Evolutionary conservation across 2,329 filamentous ascomycete species (phyloP), one percentile per base, ranked within the genome.

Genomic region (Cercospora sp.): DNA sequence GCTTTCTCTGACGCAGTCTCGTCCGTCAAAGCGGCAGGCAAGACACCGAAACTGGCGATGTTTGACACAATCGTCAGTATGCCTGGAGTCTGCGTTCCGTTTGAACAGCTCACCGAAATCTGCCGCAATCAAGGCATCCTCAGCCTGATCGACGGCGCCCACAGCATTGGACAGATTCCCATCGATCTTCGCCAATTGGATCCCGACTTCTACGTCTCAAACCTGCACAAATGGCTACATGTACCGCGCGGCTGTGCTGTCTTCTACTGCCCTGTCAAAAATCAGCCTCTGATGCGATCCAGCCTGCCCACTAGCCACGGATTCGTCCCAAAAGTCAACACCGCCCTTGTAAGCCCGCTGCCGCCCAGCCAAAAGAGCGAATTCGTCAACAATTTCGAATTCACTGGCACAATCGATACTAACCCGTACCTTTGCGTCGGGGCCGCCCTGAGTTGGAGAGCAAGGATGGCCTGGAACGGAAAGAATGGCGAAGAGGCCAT

Each of bases 151-250:
- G 94, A 98, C 77, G 94, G 87, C 16, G 94, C 94, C 0, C 94
- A 98, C 79, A 90, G 90, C 1, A 81, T 96, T 26, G 94, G 94
- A 1, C 90, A 95, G 79, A 84, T 97, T 7, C 83, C 86, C 0
- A 79, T 97, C 7, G 87, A 96, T 78, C 80, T 97, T 13, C 71
- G 77, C 0, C 78, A 80, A 3, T 81, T 93, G 2, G 87, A 93
- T 70, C 89, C 93, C 0, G 94, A 97, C 79, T 97, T 96, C 81
- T 92, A 96, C 75, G 86, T 94, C 13, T 90, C 86, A 65, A 97
- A 97, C 78, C 92, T 89, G 73, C 92, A 96, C 82, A 96, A 96
- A 78, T 98, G 94, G 94, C 87, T 97, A 7, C 89, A 88, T 75
- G 87, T 88, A 0, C 94, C 94, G 0, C 88, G 94, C 33, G 90